phyloP scores from a whole-genome alignment of 2,329 filamentous ascomycete species.

The Ascochyta pisi region DNA sequence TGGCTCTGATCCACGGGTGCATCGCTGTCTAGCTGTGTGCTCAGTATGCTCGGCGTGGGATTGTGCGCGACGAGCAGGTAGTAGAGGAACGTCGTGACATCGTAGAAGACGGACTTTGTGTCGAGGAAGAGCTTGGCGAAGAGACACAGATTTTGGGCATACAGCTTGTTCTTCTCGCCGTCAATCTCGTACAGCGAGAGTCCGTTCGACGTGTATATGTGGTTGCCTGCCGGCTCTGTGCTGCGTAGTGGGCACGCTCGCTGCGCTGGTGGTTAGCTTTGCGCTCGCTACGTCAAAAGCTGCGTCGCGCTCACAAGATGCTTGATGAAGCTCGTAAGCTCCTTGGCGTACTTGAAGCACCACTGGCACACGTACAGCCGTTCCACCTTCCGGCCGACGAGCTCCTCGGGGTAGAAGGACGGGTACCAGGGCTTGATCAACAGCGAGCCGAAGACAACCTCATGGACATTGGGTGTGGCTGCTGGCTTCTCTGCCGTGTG shows the following conservation, averaged over 20 bases:
- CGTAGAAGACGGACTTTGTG: constrained; percentile 98
- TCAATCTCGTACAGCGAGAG: constrained; percentile 94
- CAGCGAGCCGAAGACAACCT: constrained; percentile 83
- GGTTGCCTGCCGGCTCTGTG: constrained; percentile 67
- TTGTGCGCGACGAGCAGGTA: constrained; percentile 84
- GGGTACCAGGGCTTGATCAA: constrained; percentile 92
- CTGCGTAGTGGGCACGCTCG: constrained; percentile 54
- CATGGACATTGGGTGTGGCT: constrained; percentile 74
- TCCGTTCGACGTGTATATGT: constrained; percentile 78
- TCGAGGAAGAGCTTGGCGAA: constrained; percentile 98
- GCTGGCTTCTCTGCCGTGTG: constrained; percentile 18
- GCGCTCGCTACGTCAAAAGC: neutral
- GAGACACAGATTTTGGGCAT: constrained; percentile 92
- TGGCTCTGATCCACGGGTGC: constrained; percentile 46
- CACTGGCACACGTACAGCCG: constrained; percentile 84
- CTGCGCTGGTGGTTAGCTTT: constrained; percentile 32
- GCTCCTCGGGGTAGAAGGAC: constrained; percentile 81
- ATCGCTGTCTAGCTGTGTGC: constrained; percentile 33
- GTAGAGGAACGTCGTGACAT: constrained; percentile 92
- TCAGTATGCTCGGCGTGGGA: constrained; percentile 48
- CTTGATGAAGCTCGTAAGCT: constrained; percentile 56
- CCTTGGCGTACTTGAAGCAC: constrained; percentile 90
- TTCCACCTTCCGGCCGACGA: constrained; percentile 53
- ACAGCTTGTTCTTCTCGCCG: constrained; percentile 84
- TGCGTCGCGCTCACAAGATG: constrained; percentile 44